Evolutionary conservation across 768 basidiomycete genomes (phyloP).

Genomic region (Hirschioporus abietinus): DNA sequence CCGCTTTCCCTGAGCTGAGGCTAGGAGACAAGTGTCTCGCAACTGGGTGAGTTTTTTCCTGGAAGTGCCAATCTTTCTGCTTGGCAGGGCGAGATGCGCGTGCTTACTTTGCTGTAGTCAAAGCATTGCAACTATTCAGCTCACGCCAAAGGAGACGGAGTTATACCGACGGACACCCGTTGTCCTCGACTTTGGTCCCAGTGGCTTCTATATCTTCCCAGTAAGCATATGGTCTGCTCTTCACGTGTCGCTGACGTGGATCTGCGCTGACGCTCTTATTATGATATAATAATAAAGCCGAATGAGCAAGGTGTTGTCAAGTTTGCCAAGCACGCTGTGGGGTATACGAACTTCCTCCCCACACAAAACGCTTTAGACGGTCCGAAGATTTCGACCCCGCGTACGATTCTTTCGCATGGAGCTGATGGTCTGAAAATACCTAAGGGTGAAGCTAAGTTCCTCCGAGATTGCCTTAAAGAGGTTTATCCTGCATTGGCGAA

Average conservation of each 20-base stretch:
- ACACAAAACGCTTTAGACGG: constrained; percentile 20
- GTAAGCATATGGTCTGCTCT: constrained; percentile 33
- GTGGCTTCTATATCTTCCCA: constrained; percentile 82
- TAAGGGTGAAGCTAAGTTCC: constrained; percentile 36
- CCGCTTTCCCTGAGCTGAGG: constrained; percentile 57
- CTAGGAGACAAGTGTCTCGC: constrained; percentile 55
- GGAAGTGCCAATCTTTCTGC: not conserved
- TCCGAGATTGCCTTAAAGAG: constrained; percentile 47
- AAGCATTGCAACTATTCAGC: constrained; percentile 68
- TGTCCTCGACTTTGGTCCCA: constrained; percentile 55
- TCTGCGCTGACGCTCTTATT: not conserved
- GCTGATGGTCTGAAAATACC: constrained; percentile 63
- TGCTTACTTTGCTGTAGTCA: constrained; percentile 45
- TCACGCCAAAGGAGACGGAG: constrained; percentile 64
- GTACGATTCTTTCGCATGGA: constrained; percentile 61
- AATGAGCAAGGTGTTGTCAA: constrained; percentile 69
- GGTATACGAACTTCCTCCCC: constrained; percentile 46
- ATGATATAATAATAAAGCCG: constrained; percentile 39
- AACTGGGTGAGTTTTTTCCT: constrained; percentile 60
- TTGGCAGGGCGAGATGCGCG: not conserved
- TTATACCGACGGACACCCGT: constrained; percentile 61
- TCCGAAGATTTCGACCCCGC: constrained; percentile 61
- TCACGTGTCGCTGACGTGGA: not conserved
- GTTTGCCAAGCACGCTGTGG: constrained; percentile 68
- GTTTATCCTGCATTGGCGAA: constrained; percentile 76